Conservation (phyloP, 345 rosid species). For the Populus ilicifolia region DNA sequence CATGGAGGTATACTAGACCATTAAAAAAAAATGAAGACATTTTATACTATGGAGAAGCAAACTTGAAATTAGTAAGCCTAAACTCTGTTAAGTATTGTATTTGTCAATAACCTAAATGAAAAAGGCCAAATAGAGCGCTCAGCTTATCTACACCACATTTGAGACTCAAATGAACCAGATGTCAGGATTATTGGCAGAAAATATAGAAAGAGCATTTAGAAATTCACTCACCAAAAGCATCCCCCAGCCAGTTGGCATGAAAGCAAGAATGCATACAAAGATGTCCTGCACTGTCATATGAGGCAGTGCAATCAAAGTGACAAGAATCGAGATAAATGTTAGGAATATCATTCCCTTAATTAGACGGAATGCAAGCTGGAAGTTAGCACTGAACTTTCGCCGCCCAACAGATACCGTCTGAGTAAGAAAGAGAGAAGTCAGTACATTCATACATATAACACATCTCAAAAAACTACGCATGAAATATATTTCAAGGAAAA, state of each 20-base stretch:
- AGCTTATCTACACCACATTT: neutral
- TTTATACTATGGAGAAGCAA: too few species aligned
- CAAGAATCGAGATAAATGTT: constrained; percentile 70
- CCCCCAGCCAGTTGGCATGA: constrained; percentile 99
- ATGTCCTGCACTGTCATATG: constrained; percentile 87
- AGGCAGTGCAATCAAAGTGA: constrained; percentile 71
- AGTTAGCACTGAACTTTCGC: constrained; percentile 86
- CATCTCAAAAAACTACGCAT: constrained; percentile 4
- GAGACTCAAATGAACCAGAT: neutral
- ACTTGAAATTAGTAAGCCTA: too few species aligned
- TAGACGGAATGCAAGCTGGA: constrained; percentile 89
- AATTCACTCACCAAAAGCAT: constrained; percentile 72
- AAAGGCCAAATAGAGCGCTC: neutral
- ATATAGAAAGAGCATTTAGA: neutral
- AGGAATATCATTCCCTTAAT: constrained; percentile 94
- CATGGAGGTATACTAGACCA: too few species aligned
- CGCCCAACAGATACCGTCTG: constrained; percentile 97
- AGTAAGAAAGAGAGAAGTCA: constrained; percentile 3
- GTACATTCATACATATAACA: neutral
- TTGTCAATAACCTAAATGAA: neutral
- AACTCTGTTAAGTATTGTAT: neutral
- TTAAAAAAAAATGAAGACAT: too few species aligned
- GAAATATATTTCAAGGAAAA: constrained; percentile 4
- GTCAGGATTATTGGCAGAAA: neutral
- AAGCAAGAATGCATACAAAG: constrained; percentile 86